Evolutionary conservation across 2,329 filamentous ascomycete genomes (phyloP).

Genomic region (Cladophialophora exuberans): DNA sequence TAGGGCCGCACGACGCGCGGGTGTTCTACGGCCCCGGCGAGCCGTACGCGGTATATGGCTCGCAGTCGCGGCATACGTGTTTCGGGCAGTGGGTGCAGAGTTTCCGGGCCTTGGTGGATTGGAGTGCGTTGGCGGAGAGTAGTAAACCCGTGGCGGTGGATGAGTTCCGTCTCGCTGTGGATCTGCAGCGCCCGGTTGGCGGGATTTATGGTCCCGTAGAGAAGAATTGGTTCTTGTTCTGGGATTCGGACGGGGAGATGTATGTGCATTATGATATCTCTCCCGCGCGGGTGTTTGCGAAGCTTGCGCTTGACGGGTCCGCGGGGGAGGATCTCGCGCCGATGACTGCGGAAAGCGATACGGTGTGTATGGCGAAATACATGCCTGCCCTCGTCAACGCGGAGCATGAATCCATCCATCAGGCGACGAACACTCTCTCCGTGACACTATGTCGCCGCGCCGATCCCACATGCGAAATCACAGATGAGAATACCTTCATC

Average conservation of each 20-base stretch:
- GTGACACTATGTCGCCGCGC: conserved; percentile 58
- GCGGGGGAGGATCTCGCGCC: conserved; percentile 53
- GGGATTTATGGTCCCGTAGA: conserved; percentile 52
- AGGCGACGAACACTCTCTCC: conserved; percentile 62
- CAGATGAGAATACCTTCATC: conserved; percentile 57
- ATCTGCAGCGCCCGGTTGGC: conserved; percentile 58
- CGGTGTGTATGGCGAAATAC: conserved; percentile 51
- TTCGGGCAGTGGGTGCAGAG: conserved; percentile 63
- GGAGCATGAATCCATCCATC: conserved; percentile 56
- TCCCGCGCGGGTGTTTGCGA: conserved; percentile 56
- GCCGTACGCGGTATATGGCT: conserved; percentile 59
- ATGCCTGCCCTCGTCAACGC: conserved; percentile 46
- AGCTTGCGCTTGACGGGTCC: conserved; percentile 49
- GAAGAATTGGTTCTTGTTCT: conserved; percentile 68
- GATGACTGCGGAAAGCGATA: conserved; percentile 43
- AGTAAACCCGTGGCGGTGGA: background rate
- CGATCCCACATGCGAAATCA: conserved; percentile 49
- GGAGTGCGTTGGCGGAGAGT: conserved; percentile 34
- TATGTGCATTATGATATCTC: conserved; percentile 60
- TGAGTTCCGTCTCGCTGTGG: conserved; percentile 50
- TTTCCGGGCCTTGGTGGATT: conserved; percentile 54
- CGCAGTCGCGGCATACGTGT: conserved; percentile 58
- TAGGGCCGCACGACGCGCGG: conserved; percentile 62
- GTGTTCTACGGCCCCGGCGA: conserved; percentile 56
- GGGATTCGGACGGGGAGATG: conserved; percentile 52